Conservation (phyloP, 2,329 filamentous ascomycete genomes). For the Cryphonectria parasitica region DNA sequence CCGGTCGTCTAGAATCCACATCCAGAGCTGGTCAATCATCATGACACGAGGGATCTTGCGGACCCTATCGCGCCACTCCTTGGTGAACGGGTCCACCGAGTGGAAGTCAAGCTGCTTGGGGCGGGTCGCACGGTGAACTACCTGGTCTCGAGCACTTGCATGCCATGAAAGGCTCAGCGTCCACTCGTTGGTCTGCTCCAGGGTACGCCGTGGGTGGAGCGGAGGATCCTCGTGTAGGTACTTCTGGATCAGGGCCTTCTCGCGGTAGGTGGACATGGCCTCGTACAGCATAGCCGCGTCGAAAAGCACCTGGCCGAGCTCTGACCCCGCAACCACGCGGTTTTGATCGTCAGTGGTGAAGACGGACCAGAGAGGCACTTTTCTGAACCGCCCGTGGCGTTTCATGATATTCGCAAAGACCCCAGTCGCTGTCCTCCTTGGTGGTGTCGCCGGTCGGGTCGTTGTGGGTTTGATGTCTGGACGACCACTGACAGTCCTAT, state of each 20-base stretch:
- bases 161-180: slow-evolving; percentile 39
- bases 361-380: slow-evolving; percentile 6
- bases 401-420: slow-evolving; percentile 30
- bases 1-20: slow-evolving; percentile 39
- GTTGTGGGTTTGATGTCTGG: background rate
- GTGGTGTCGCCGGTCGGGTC: background rate
- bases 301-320: slow-evolving; percentile 37
- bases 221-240: slow-evolving; percentile 42
- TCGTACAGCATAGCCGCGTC: slow-evolving; percentile 42
- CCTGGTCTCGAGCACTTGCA: slow-evolving; percentile 46
- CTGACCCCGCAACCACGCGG: slow-evolving; percentile 23
- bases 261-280: slow-evolving; percentile 41
- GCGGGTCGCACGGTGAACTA: slow-evolving; percentile 45
- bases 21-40: slow-evolving; percentile 41
- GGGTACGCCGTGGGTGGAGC: slow-evolving; percentile 48
- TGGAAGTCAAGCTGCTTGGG: slow-evolving; percentile 33
- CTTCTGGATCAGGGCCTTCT: slow-evolving; percentile 40
- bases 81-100: slow-evolving; percentile 19
- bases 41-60: slow-evolving; percentile 35
- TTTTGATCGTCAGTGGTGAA: slow-evolving; percentile 23
- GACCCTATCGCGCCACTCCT: slow-evolving; percentile 32
- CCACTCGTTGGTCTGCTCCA: slow-evolving; percentile 52
- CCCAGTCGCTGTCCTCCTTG: slow-evolving; percentile 19
- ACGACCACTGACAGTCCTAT: background rate
- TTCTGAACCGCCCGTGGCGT: slow-evolving; percentile 22